Evolutionary conservation across 768 basidiomycete species (phyloP).

Genomic region (Infundibulicybe gibba): DNA sequence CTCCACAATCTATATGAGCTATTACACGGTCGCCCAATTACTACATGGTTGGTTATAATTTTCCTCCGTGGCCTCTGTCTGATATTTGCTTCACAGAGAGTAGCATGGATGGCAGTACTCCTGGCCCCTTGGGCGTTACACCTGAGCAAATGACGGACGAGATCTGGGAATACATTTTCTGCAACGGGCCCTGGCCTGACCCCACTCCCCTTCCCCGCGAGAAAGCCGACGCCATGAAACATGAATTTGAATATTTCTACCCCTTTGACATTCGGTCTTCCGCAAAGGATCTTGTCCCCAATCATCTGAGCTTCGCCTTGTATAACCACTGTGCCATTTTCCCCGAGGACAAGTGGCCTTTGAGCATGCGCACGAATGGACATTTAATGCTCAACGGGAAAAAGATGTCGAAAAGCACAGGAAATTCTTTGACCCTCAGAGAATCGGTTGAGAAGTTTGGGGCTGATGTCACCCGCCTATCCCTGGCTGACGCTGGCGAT

Average conservation of each 20-base stretch:
- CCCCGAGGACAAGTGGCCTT: conserved; percentile 86
- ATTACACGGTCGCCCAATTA: conserved; percentile 92
- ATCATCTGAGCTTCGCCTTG: conserved; percentile 90
- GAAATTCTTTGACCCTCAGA: conserved; percentile 88
- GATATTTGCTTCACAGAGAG: conserved; percentile 36
- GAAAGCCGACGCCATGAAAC: conserved; percentile 81
- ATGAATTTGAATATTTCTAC: conserved; percentile 96
- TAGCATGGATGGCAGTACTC: conserved; percentile 72
- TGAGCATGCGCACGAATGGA: conserved; percentile 92
- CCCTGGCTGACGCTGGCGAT: conserved; percentile 95
- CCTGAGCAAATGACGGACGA: conserved; percentile 96
- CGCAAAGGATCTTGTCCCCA: conserved; percentile 94
- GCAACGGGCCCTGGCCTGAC: conserved; percentile 71
- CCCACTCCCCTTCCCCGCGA: conserved; percentile 63
- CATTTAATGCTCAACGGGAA: conserved; percentile 96
- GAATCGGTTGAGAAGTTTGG: conserved; percentile 94
- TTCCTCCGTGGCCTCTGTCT: background rate
- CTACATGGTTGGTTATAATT: conserved; percentile 67
- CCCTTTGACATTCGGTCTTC: conserved; percentile 98
- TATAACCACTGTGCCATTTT: conserved; percentile 97
- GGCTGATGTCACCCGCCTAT: conserved; percentile 89
- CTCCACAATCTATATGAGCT: conserved; percentile 98
- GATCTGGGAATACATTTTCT: conserved; percentile 93
- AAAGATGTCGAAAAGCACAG: conserved; percentile 98
- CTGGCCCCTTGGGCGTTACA: conserved; percentile 81